Conservation (phyloP, 371 early-diverging fungal genomes). For the Mortierella sp. region DNA sequence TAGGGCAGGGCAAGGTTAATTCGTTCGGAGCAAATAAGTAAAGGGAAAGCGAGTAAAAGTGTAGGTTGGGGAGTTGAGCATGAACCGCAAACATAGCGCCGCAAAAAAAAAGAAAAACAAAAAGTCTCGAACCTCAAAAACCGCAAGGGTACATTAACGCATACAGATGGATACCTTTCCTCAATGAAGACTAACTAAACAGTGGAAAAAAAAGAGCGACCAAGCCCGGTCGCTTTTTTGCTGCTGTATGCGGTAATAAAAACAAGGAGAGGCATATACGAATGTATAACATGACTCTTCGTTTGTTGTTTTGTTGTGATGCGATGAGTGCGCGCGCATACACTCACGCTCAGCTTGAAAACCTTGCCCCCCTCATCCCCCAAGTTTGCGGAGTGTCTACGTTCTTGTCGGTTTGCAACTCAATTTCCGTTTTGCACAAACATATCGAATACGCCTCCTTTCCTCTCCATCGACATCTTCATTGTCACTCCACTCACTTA, state of each 20-base stretch:
- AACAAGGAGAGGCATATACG: background rate
- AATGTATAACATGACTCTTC: background rate
- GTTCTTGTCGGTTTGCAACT: background rate
- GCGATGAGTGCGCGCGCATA: background rate
- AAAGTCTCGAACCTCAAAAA: slow-evolving; percentile 8
- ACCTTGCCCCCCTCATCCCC: background rate
- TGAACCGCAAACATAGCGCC: background rate
- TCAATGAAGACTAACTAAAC: background rate
- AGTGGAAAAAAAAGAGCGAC: background rate
- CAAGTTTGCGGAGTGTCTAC: background rate
- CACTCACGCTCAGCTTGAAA: background rate
- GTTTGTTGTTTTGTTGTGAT: background rate
- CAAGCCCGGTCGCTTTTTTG: slow-evolving; percentile 3
- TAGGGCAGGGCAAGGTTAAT: background rate
- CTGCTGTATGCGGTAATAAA: background rate
- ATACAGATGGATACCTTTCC: background rate
- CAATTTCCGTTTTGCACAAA: background rate
- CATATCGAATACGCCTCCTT: background rate
- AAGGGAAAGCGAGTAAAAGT: background rate
- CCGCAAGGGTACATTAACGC: background rate
- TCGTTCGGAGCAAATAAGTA: background rate
- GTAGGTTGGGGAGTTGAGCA: background rate
- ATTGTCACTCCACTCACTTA: background rate
- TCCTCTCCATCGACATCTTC: background rate
- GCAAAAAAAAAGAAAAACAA: background rate